These are phyloP conservation scores for Leccinum barrowsii DNA, from an alignment of 768 basidiomycete species.

Conservation along the genomic window DNA sequence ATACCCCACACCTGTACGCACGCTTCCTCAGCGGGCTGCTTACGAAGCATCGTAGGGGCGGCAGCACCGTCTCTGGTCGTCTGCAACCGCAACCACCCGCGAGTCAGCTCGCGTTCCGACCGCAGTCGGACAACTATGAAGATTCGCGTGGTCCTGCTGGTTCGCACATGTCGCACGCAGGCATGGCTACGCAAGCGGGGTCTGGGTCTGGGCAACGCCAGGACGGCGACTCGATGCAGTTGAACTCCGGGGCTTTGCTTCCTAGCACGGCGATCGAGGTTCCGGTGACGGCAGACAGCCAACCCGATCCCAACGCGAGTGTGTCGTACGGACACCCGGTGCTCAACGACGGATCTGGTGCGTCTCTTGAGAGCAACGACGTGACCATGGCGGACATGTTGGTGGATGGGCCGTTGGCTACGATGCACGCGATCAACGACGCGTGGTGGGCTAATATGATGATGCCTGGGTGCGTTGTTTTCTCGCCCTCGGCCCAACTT, in stretches of 20 bases:
- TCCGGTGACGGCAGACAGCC: background rate
- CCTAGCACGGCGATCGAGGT: background rate
- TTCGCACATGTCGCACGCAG: conserved; percentile 21
- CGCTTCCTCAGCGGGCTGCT: conserved; percentile 75
- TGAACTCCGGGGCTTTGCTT: conserved; percentile 17
- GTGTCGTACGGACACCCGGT: conserved; percentile 36
- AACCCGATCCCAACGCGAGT: conserved; percentile 34
- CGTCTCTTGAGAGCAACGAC: conserved; percentile 8
- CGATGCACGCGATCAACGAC: conserved; percentile 71
- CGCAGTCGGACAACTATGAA: conserved; percentile 14
- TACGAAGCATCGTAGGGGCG: conserved; percentile 65
- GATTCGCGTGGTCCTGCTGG: conserved; percentile 31
- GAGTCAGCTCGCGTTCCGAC: conserved; percentile 25
- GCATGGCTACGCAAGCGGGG: conserved; percentile 11
- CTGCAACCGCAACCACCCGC: conserved; percentile 49
- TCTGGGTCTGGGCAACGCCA: conserved; percentile 15
- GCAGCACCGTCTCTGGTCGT: conserved; percentile 50
- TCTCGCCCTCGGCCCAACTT: too few species aligned
- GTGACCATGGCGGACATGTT: conserved; percentile 25
- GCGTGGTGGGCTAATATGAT: conserved; percentile 77
- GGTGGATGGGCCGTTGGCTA: conserved; percentile 57
- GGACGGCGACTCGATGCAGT: conserved; percentile 31
- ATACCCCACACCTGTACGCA: conserved; percentile 77
- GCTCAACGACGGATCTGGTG: conserved; percentile 5
- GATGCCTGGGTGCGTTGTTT: conserved; percentile 62